phyloP scores from a whole-genome alignment of 345 rosid species.

The Acer saccharum region DNA sequence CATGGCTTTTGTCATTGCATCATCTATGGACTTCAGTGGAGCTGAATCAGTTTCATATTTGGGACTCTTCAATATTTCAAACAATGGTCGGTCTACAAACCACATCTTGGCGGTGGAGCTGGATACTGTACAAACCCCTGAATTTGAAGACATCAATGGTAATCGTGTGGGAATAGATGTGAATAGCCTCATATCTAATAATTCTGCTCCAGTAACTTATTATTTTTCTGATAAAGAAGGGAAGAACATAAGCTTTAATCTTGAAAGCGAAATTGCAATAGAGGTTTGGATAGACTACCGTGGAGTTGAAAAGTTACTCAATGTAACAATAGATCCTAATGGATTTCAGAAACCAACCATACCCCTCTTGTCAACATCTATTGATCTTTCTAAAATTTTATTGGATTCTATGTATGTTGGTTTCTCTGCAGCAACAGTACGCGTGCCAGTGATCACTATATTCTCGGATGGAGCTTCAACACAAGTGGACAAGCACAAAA shows the following conservation, averaged over 20 bases:
- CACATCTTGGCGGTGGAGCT: slow-evolving; percentile 54
- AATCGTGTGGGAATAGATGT: slow-evolving; percentile 67
- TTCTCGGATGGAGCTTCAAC: slow-evolving; percentile 67
- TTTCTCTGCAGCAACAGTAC: slow-evolving; percentile 51
- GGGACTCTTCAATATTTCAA: slow-evolving; percentile 48
- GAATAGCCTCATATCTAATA: slow-evolving; percentile 38
- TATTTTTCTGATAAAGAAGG: slow-evolving; percentile 21
- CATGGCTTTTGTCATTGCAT: slow-evolving; percentile 39
- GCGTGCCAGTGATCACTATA: slow-evolving; percentile 36
- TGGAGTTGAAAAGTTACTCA: slow-evolving; percentile 28
- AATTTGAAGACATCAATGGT: slow-evolving; percentile 43
- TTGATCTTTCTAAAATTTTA: slow-evolving; percentile 44
- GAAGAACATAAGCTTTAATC: slow-evolving; percentile 27
- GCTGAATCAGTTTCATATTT: slow-evolving; percentile 29
- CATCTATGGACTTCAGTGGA: slow-evolving; percentile 21
- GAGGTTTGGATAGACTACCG: slow-evolving; percentile 58
- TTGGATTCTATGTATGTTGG: slow-evolving; percentile 44
- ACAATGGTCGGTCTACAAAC: slow-evolving; percentile 37
- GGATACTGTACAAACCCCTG: slow-evolving; percentile 43
- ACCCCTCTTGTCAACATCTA: slow-evolving; percentile 49
- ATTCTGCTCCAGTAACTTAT: slow-evolving; percentile 42
- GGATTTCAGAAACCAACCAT: slow-evolving; percentile 26
- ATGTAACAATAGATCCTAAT: slow-evolving; percentile 50
- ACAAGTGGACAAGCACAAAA: slow-evolving; percentile 45
- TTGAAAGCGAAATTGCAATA: neutral